Conservation (phyloP, 176 grass and related monocot species). For the Hyparrhenia diplandra region DNA sequence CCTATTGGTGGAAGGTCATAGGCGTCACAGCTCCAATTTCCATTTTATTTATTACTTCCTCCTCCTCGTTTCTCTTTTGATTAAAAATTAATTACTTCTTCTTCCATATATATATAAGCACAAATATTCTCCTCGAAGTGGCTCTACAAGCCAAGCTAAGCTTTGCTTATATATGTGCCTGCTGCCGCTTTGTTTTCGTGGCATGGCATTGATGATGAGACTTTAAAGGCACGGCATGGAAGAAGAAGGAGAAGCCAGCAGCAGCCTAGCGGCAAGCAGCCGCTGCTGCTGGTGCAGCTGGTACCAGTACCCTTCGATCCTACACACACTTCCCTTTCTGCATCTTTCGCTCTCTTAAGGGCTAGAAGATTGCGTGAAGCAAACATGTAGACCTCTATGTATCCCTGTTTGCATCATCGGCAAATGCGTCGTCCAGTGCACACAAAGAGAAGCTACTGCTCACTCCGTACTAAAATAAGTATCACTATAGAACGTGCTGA, state of each 20-base stretch:
- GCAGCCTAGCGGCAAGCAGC: neutral
- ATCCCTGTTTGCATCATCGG: constrained; percentile 18
- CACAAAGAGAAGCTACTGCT: neutral
- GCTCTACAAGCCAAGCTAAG: neutral
- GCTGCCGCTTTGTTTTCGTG: constrained; percentile 60
- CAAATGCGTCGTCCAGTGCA: neutral
- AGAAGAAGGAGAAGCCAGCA: constrained; percentile 20
- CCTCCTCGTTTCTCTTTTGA: neutral
- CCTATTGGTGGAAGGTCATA: constrained; percentile 68
- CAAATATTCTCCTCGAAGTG: neutral
- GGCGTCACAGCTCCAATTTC: constrained; percentile 51
- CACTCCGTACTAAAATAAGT: neutral
- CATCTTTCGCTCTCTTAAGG: constrained; percentile 47
- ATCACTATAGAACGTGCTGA: no score
- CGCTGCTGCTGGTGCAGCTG: constrained; percentile 6
- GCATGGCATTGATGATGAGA: constrained; percentile 60
- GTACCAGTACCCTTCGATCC: constrained; percentile 51
- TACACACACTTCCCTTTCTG: constrained; percentile 46
- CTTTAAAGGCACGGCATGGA: constrained; percentile 99
- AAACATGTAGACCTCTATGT: constrained; percentile 46
- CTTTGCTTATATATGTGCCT: no score
- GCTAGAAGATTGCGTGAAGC: constrained; percentile 97
- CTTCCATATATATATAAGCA: no score
- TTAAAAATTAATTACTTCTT: no score
- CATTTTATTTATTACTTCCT: constrained; percentile 6